Base-by-base conservation (phyloP, 345 rosid species). In the Rhizophora apiculata region DNA sequence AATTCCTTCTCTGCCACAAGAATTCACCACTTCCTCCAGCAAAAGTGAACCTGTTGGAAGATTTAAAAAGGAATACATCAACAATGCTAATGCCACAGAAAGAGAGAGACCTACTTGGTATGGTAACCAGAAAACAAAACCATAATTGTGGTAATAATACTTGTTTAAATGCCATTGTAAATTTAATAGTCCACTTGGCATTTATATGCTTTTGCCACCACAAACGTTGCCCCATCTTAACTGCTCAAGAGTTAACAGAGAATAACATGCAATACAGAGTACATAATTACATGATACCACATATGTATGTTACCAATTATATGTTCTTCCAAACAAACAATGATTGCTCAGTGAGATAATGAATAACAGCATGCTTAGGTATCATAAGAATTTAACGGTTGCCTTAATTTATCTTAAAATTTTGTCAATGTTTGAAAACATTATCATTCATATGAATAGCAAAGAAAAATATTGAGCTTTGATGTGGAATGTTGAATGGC, bases 21-120 rank as follows among this genome's bases (percentile, higher is more conserved):
- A 84, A 76, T 74, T 83, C 64, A 85, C 83, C 68, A 93, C 85
- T 84, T 93, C 97, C 79, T 93, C 97, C 68, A 93, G 81, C 67
- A 93, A 76, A 80, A 91, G 95, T 56, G 82, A 82, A 82, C 96
- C 97, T 93, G 79, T 77, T 78, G 52, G 51, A 74, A 71, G 75
- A 70, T 58, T 60, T 30, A 53, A 63, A 72, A 30, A 62, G 36
- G 29, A 64, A 56, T 57, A 51, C 39, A 18, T 39, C 31, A 72
- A 57, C 24, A 72, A 32, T 65, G 57, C 56, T 68, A 31, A 68
- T 39, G 30, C 68, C 59, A 9, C 19, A 61, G 37, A 61, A 72
- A 61, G 48, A 21, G 54, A 20, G 63, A 36, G 39, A 31, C 22
- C 20, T 29, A 70, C 48, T 43, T 43, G 18, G 16, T 43, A 43